Conservation (phyloP, 306 rosid species). For the Vigna angularis region DNA sequence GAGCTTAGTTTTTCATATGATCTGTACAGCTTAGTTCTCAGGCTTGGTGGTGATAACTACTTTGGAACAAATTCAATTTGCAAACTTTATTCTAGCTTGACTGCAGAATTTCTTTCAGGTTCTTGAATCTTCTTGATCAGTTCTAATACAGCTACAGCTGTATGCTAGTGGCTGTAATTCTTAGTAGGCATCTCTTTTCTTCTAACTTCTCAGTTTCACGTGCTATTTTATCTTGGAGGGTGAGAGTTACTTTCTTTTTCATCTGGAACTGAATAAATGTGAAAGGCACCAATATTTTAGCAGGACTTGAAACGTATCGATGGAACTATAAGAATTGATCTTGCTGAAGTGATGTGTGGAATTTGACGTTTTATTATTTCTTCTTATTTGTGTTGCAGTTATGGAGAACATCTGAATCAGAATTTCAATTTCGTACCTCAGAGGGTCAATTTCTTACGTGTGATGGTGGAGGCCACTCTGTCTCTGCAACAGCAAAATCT, state of each 20-base stretch:
- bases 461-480: slow-evolving; percentile 62
- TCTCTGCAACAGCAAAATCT: slow-evolving; percentile 68
- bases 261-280: slow-evolving; percentile 27
- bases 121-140: slow-evolving; percentile 4
- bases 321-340: slow-evolving; percentile 14
- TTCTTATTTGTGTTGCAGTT: slow-evolving; percentile 56
- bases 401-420: slow-evolving; percentile 80
- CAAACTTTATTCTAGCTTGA: slow-evolving; percentile 10
- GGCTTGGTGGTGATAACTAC: background rate
- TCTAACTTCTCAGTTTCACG: slow-evolving; percentile 23
- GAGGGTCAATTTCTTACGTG: slow-evolving; percentile 83
- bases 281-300: background rate
- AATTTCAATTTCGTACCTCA: slow-evolving; percentile 71
- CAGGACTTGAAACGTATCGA: background rate
- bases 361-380: slow-evolving; percentile 22
- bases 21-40: background rate
- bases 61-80: slow-evolving; percentile 22
- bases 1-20: no score
- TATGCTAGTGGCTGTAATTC: slow-evolving; percentile 22
- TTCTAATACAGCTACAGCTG: slow-evolving; percentile 10
- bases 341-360: slow-evolving; percentile 4
- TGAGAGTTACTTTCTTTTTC: slow-evolving; percentile 28
- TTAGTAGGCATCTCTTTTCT: slow-evolving; percentile 14
- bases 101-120: slow-evolving; percentile 19
- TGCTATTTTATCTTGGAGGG: slow-evolving; percentile 35